Percentiles rank a stretch among this genome's conserved stretches.
Evolutionary conservation across 2,329 filamentous ascomycete species (phyloP).

Genomic region (Aureobasidium subglaciale): DNA sequence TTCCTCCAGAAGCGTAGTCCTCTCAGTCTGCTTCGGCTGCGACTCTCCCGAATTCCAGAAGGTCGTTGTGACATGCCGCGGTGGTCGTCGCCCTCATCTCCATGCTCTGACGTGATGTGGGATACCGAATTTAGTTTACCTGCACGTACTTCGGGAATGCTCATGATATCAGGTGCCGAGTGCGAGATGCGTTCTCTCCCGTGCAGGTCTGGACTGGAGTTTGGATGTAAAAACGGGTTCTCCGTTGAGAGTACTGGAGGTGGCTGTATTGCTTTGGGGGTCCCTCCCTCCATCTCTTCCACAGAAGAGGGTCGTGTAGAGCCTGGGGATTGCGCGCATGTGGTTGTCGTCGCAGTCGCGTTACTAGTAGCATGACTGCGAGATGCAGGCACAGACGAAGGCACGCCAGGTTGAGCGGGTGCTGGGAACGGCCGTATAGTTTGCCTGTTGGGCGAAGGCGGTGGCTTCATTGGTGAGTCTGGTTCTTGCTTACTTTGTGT

Average conservation of each 20-base stretch:
- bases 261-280: slow-evolving; percentile 18
- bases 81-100: neutral
- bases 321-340: slow-evolving; percentile 23
- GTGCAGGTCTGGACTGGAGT: slow-evolving; percentile 9
- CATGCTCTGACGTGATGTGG: neutral
- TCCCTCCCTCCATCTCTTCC: slow-evolving; percentile 24
- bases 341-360: slow-evolving; percentile 23
- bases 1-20: slow-evolving; percentile 33
- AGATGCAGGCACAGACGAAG: slow-evolving; percentile 26
- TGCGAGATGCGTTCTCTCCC: slow-evolving; percentile 2
- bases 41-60: slow-evolving; percentile 21
- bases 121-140: slow-evolving; percentile 6
- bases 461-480: slow-evolving; percentile 2
- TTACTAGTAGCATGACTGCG: slow-evolving; percentile 29
- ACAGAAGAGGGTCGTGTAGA: slow-evolving; percentile 30
- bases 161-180: slow-evolving; percentile 11
- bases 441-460: slow-evolving; percentile 3
- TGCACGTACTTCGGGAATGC: slow-evolving; percentile 1
- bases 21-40: slow-evolving; percentile 29
- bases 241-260: slow-evolving; percentile 12
- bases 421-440: neutral
- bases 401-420: neutral
- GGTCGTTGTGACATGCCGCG: slow-evolving; percentile 3
- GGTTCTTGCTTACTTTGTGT: slow-evolving; percentile 6
- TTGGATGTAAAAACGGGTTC: slow-evolving; percentile 13